These are phyloP conservation scores for Colletotrichum horii DNA, from an alignment of 2,329 filamentous ascomycete genomes.

Conservation along the genomic window DNA sequence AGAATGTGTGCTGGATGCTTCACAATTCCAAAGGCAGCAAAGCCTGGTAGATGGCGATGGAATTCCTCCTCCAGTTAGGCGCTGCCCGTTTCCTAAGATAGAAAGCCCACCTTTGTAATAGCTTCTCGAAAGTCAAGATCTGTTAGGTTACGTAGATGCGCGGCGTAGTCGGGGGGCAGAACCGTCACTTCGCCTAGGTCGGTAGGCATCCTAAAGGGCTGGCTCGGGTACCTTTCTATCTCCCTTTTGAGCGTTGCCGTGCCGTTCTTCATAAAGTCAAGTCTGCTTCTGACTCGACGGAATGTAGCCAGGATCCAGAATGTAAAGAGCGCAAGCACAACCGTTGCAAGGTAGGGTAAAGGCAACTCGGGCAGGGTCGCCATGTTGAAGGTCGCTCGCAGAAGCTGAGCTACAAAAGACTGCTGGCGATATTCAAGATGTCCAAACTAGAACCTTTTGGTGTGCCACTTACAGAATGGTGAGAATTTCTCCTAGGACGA, in stretches of 20 bases:
- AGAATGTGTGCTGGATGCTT: background rate
- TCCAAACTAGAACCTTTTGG: accelerated
- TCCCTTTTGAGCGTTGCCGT: background rate
- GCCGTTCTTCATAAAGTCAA: background rate
- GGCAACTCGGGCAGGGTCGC: accelerated
- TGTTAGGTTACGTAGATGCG: background rate
- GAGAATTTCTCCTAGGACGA: accelerated
- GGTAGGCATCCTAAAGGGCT: background rate
- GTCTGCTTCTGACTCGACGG: background rate
- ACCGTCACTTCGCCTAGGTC: background rate
- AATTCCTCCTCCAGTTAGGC: background rate
- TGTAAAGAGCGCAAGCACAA: background rate
- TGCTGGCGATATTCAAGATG: background rate
- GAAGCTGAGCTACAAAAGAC: background rate
- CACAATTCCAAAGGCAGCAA: background rate
- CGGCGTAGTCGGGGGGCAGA: background rate
- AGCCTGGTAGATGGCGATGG: background rate
- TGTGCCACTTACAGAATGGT: accelerated
- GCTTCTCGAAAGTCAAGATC: background rate
- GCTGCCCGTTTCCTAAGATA: accelerated
- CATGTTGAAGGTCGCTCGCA: background rate
- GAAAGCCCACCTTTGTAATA: background rate
- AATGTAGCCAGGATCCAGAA: background rate
- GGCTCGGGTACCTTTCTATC: background rate
- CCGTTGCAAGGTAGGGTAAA: background rate